Base-by-base conservation (phyloP, 768 basidiomycete genomes). In the Candolleomyces aberdarensis region DNA sequence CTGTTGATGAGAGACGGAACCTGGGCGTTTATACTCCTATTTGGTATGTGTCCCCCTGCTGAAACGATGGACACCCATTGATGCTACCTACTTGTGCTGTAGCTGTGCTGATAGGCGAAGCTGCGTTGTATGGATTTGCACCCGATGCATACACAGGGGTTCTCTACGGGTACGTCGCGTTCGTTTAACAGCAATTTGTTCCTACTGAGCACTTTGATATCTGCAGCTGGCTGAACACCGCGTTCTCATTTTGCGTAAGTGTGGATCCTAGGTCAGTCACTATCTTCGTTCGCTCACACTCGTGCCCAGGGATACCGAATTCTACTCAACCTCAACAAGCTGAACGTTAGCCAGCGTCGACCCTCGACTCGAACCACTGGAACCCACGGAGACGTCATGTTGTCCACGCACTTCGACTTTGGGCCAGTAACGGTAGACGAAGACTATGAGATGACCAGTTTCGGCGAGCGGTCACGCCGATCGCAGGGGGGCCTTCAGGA, bases 1-100 rank as follows among this genome's bases (percentile, higher is more conserved):
- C 63, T 81, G 51, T 68, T 82, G 13, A 70, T 78, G 65, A 73
- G 75, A 29, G 82, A 83, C 66, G 76, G 80, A 4, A 74, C 75
- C 4, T 75, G 76, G 71, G 76, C 78, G 3, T 81, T 78, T 65
- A 49, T 77, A 41, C 48, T 76, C 3, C 60, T 80, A 10, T 78
- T 79, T 60, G 58, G 81, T 81, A 61, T 58, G 68, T 58, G 5
- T 29, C n/a, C 11, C 15, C 20, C 1, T 11, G 31, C 8, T 15
- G 17, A 43, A 11, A 17, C 29, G 26, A n/a, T 26, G 41, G n/a
- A 20, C 56, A 46, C 3, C 4, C 56, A 9, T 7, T 26, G 9
- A 11, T 46, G 19, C 22, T 43, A 20, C 22, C 13, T 2, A 26
- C 31, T 9, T 48, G 36, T 36, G 8, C 36, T 36, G 3, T 43